These are phyloP conservation scores for Neophaeococcomyces mojaviensis DNA, from an alignment of 2,329 filamentous ascomycete genomes.

Conservation along the genomic window DNA sequence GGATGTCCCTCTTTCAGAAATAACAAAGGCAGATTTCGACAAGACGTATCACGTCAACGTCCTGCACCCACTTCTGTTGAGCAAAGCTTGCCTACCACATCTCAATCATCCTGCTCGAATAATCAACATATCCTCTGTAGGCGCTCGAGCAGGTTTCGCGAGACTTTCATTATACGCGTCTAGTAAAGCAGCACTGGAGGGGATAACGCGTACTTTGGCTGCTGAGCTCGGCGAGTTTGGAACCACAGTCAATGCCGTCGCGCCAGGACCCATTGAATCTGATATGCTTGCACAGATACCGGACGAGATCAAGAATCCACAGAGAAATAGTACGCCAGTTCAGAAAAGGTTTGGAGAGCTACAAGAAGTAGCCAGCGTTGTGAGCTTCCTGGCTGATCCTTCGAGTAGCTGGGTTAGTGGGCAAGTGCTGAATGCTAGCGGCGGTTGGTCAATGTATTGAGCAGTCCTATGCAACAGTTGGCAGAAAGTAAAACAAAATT, in stretches of 20 bases:
- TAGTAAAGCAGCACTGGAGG: conserved; percentile 55
- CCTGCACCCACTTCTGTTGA: conserved; percentile 47
- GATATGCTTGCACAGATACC: conserved; percentile 51
- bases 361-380: conserved; percentile 50
- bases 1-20: conserved; percentile 32
- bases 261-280: conserved; percentile 52
- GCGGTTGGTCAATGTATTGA: conserved; percentile 34
- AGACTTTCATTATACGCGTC: conserved; percentile 46
- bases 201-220: conserved; percentile 52
- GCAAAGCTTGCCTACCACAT: conserved; percentile 46
- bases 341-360: conserved; percentile 44
- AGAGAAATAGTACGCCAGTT: conserved; percentile 46
- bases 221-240: conserved; percentile 50
- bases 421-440: conserved; percentile 50
- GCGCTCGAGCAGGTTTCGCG: conserved; percentile 40
- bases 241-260: conserved; percentile 55
- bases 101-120: conserved; percentile 43
- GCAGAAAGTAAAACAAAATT: too few species aligned
- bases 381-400: conserved; percentile 47
- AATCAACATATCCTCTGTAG: conserved; percentile 54
- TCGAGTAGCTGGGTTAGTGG: conserved; percentile 47
- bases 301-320: conserved; percentile 41
- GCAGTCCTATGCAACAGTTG: too few species aligned
- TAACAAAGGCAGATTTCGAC: conserved; percentile 45
- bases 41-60: conserved; percentile 52